Evolutionary conservation across 148 eudicot species (phyloP).

Genomic region (Hydrangea macrophylla): DNA sequence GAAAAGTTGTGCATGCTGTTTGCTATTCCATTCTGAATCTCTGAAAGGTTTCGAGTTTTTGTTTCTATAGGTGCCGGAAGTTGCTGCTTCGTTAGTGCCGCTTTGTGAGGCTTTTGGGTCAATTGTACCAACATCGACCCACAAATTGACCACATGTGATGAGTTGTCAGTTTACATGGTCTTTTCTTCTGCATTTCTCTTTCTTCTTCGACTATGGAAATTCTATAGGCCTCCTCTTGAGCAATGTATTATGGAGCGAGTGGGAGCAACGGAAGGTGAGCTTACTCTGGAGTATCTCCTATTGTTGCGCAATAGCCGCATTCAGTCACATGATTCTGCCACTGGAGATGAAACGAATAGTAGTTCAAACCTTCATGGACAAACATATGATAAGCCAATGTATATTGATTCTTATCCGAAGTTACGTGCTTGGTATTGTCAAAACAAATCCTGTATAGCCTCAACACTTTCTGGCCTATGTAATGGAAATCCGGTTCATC

Average conservation of each 20-base stretch:
- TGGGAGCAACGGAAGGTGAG: slow-evolving; percentile 21
- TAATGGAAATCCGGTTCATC: slow-evolving; percentile 29
- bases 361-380: slow-evolving; percentile 11
- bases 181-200: slow-evolving; percentile 31
- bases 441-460: slow-evolving; percentile 28
- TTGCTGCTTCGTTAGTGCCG: slow-evolving; percentile 28
- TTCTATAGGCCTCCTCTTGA: slow-evolving; percentile 28
- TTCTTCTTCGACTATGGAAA: slow-evolving; percentile 33
- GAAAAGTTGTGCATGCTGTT: neutral
- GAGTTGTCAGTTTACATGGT: slow-evolving; percentile 23
- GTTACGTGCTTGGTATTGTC: slow-evolving; percentile 30
- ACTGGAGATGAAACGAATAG: neutral
- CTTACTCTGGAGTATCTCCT: slow-evolving; percentile 27
- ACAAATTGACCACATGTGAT: slow-evolving; percentile 11
- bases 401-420: slow-evolving; percentile 30
- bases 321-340: slow-evolving; percentile 5
- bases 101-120: slow-evolving; percentile 32
- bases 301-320: slow-evolving; percentile 25
- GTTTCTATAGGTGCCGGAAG: slow-evolving; percentile 26
- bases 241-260: slow-evolving; percentile 21
- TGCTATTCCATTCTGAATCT: too few relatives aligned
- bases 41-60: neutral
- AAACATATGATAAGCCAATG: slow-evolving; percentile 12
- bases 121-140: slow-evolving; percentile 16
- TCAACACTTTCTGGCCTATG: slow-evolving; percentile 27